Conservation (phyloP, 2,329 filamentous ascomycete genomes). For the Penicillium concentricum region DNA sequence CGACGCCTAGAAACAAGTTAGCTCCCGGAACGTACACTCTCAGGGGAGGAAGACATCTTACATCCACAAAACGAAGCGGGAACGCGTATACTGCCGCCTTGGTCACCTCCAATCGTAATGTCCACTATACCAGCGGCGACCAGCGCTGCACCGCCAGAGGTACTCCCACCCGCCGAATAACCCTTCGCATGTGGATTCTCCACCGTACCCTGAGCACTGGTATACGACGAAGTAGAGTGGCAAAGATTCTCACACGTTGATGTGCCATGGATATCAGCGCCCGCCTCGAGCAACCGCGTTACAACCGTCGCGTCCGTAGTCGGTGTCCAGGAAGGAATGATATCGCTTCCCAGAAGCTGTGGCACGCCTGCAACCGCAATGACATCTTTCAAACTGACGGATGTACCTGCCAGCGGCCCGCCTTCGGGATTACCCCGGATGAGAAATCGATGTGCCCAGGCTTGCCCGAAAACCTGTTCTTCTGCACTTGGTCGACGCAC, state of each 20-base stretch:
- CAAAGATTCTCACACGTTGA: slow-evolving; percentile 57
- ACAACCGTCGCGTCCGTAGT: slow-evolving; percentile 56
- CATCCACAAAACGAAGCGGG: slow-evolving; percentile 47
- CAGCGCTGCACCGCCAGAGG: slow-evolving; percentile 29
- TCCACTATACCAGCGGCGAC: slow-evolving; percentile 28
- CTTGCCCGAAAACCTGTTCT: slow-evolving; percentile 50
- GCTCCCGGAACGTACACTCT: too few species aligned
- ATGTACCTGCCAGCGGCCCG: slow-evolving; percentile 43
- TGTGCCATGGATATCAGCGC: slow-evolving; percentile 52
- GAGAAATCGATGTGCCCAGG: slow-evolving; percentile 53
- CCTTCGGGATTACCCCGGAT: slow-evolving; percentile 39
- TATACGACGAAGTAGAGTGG: slow-evolving; percentile 31
- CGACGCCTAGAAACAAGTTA: slow-evolving; percentile 30
- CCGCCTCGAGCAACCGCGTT: slow-evolving; percentile 51
- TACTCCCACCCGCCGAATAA: slow-evolving; percentile 32
- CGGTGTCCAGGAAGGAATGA: slow-evolving; percentile 52
- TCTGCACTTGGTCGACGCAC: slow-evolving; percentile 40
- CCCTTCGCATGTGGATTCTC: slow-evolving; percentile 30
- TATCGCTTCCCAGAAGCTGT: slow-evolving; percentile 54
- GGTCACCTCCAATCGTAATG: slow-evolving; percentile 35
- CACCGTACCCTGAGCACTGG: slow-evolving; percentile 29
- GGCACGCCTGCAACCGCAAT: slow-evolving; percentile 56
- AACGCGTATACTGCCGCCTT: slow-evolving; percentile 35
- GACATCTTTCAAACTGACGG: slow-evolving; percentile 55
- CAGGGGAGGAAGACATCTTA: slow-evolving; percentile 4